Percentiles rank a stretch among this genome's conserved stretches.
Conservation (phyloP, 2,329 filamentous ascomycete species). For the Colletotrichum spinosum region DNA sequence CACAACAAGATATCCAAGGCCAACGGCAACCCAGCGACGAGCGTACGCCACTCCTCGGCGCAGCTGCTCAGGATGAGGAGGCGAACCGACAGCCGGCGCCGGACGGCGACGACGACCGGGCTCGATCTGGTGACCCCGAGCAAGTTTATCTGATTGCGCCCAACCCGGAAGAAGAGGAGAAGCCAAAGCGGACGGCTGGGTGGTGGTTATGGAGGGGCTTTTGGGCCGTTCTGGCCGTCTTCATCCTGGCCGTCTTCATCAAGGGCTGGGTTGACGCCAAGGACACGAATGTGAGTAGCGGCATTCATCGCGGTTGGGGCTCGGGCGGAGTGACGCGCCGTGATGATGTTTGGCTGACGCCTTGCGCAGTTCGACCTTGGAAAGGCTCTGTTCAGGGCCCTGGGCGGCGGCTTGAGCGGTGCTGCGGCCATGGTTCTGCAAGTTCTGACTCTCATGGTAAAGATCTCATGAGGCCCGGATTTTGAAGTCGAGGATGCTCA, state of each 20-base stretch:
- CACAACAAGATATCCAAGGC: constrained; percentile 20
- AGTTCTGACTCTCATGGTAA: constrained; percentile 60
- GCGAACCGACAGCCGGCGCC: constrained; percentile 5
- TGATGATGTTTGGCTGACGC: neutral
- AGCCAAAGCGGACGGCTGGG: constrained; percentile 31
- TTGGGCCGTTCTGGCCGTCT: constrained; percentile 47
- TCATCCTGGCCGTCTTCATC: constrained; percentile 52
- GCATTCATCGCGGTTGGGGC: neutral
- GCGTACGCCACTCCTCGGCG: constrained; percentile 41
- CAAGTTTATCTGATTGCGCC: constrained; percentile 20
- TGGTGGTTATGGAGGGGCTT: constrained; percentile 51
- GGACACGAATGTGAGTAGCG: constrained; percentile 51
- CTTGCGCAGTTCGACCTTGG: constrained; percentile 55
- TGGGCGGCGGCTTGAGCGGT: constrained; percentile 59
- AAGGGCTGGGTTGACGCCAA: constrained; percentile 59
- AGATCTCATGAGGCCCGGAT: neutral
- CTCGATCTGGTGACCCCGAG: constrained; percentile 28
- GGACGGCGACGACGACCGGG: constrained; percentile 26
- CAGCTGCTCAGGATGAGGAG: constrained; percentile 12
- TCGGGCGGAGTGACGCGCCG: neutral
- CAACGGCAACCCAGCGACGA: constrained; percentile 32
- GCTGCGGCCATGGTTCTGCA: constrained; percentile 62
- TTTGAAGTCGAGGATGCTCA: neutral
- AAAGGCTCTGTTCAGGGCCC: constrained; percentile 55
- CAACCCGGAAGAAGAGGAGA: constrained; percentile 8